Base-by-base conservation (phyloP, 1,284 basidiomycete species). In the Grifola frondosa region DNA sequence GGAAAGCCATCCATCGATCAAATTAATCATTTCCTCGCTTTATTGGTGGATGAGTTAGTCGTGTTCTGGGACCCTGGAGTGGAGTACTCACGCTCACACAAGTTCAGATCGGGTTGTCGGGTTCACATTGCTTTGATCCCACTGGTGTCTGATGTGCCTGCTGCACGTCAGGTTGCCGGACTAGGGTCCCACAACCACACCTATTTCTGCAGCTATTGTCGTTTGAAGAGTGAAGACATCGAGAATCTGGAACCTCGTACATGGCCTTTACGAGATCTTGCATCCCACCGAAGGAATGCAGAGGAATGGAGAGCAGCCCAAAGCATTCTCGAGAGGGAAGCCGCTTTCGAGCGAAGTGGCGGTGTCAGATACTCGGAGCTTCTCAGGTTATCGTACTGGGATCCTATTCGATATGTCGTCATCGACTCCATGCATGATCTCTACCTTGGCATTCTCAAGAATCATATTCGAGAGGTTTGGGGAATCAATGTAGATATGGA, bases 361-460 rank as follows among this genome's bases (percentile, higher is more conserved):
- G n/a, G 41, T n/a, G 42, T 63, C 11, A 49, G 62, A 12, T 67
- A 60, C 54, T 42, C 54, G 2, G 52, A 46, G 12, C 40, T 64
- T 1, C 43, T 60, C 17, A 37, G 49, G 11, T 56, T 69, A 7
- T 54, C 58, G 0, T 71, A 70, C 40, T 72, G 68, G 67, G 50
- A 69, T 40, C 63, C 68, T 1, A 44, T 59, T 17, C 26, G 34
- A 4, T 67, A 53, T 35, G 52, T 56, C 0, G 56, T 64, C 1
- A 46, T 69, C 17, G 67, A 71, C 37, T 45, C 60, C 6, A 68
- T 71, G 67, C 68, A 71, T 41, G 55, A 54, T 6, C 46, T 61
- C 1, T 63, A 59, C 29, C 57, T 68, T 0, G 59, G 61, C n/a
- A 26, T 59, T 7, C 38, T 64, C 1, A 23, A 39, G 29, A 23